Evolutionary conservation across 2,329 filamentous ascomycete species (phyloP).

Genomic region (Sordariomycetes sp.): DNA sequence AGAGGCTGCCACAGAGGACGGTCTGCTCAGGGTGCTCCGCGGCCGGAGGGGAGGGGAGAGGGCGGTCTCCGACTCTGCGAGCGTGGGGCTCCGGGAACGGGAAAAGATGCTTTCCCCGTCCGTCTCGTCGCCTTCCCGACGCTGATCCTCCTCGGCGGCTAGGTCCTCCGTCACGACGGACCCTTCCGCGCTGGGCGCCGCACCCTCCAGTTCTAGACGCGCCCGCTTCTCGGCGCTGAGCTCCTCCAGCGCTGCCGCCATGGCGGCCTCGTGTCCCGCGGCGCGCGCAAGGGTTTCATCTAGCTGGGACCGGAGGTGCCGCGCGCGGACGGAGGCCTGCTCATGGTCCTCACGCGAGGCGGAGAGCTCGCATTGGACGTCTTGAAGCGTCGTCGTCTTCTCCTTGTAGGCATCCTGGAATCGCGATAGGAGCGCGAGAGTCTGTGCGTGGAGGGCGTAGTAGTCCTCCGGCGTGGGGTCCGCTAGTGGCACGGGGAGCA

Average conservation of each 20-base stretch:
- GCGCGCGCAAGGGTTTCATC: conserved; percentile 43
- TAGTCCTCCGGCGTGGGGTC: not conserved
- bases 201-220: conserved; percentile 21
- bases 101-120: conserved; percentile 48
- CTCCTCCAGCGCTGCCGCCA: conserved; percentile 34
- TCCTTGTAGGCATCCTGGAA: conserved; percentile 47
- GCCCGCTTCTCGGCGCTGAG: conserved; percentile 36
- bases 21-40: not conserved
- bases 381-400: conserved; percentile 33
- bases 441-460: conserved; percentile 34
- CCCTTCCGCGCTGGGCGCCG: conserved; percentile 16
- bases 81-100: conserved; percentile 41
- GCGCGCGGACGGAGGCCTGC: conserved; percentile 36
- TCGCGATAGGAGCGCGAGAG: conserved; percentile 36
- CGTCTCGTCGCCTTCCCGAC: conserved; percentile 30
- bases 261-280: conserved; percentile 36
- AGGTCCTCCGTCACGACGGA: conserved; percentile 37
- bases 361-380: conserved; percentile 38
- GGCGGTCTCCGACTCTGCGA: not conserved
- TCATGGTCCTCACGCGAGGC: conserved; percentile 40
- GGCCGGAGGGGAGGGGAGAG: not conserved
- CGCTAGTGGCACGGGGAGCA: conserved; percentile 29
- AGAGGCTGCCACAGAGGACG: not conserved
- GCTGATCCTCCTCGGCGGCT: conserved; percentile 36
- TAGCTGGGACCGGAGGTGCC: conserved; percentile 44